Conservation (phyloP, 2,329 filamentous ascomycete genomes). For the Ophiocordyceps unilateralis region DNA sequence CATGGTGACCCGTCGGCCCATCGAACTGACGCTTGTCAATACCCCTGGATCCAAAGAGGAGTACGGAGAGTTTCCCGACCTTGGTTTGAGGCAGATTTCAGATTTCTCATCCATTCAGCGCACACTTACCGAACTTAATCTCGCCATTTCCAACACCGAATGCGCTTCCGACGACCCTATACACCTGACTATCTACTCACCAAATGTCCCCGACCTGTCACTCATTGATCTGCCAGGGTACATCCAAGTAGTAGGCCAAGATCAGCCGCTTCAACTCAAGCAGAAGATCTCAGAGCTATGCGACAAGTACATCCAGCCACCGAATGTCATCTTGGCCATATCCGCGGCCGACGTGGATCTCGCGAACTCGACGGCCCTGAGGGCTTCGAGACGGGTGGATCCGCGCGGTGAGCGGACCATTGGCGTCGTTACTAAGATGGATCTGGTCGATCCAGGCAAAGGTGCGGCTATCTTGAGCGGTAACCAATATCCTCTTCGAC, state of each 20-base stretch:
- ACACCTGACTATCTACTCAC: constrained; percentile 86
- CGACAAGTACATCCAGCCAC: constrained; percentile 93
- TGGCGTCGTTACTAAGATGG: constrained; percentile 98
- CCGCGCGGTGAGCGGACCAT: constrained; percentile 91
- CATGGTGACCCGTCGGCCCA: constrained; percentile 92
- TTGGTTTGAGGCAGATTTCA: constrained; percentile 75
- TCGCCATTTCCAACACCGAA: constrained; percentile 76
- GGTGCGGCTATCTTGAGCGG: constrained; percentile 68
- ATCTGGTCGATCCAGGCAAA: constrained; percentile 71
- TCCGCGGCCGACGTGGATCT: constrained; percentile 95
- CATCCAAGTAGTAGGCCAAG: constrained; percentile 84
- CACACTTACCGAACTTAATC: constrained; percentile 84
- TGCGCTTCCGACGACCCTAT: constrained; percentile 97
- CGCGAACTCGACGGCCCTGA: constrained; percentile 83
- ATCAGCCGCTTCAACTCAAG: constrained; percentile 82
- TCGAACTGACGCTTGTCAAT: constrained; percentile 91
- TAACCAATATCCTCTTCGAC: constrained; percentile 81
- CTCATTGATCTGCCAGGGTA: constrained; percentile 94
- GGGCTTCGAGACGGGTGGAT: constrained; percentile 81
- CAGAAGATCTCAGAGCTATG: constrained; percentile 92
- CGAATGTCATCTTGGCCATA: constrained; percentile 92
- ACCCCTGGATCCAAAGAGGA: constrained; percentile 74
- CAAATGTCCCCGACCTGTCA: constrained; percentile 85
- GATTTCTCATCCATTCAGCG: constrained; percentile 87
- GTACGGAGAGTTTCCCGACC: constrained; percentile 89